These are phyloP conservation scores for Ustilago shanxiensis DNA, from an alignment of 1,284 basidiomycete species.

Conservation along the genomic window DNA sequence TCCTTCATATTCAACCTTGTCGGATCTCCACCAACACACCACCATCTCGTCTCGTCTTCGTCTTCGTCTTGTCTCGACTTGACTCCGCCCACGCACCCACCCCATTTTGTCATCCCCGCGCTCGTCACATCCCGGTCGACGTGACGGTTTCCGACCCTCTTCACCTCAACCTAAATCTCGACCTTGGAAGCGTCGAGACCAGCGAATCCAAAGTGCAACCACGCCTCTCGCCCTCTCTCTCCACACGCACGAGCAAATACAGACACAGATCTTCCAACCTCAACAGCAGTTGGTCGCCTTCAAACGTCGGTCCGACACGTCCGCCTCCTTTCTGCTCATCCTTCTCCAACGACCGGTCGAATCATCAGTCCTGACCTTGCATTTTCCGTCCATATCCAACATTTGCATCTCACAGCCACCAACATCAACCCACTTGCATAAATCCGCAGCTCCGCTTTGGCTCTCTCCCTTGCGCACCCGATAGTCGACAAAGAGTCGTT, in stretches of 20 bases:
- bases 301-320: background rate
- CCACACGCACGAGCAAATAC: background rate
- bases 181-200: slow-evolving; percentile 5
- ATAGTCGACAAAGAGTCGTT: background rate
- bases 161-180: background rate
- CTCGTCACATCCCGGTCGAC: slow-evolving; percentile 7
- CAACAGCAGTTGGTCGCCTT: background rate
- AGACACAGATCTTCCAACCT: background rate
- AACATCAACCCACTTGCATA: background rate
- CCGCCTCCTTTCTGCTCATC: background rate
- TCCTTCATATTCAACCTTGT: slow-evolving; percentile 9
- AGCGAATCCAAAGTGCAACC: background rate
- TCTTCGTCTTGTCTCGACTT: background rate
- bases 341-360: slow-evolving; percentile 4
- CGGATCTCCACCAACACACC: slow-evolving; percentile 9
- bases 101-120: background rate
- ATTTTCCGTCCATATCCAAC: background rate
- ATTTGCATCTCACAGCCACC: background rate
- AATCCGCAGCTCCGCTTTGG: background rate
- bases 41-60: background rate
- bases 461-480: background rate
- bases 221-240: background rate
- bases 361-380: slow-evolving; percentile 2
- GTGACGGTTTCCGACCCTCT: slow-evolving; percentile 4
- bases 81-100: too few species aligned